A percentile compares a stretch with the other conserved stretches of the same genome.
Conservation (phyloP, 225 moss, liverwort and hornwort genomes). For the Rhytidiadelphus loreus region DNA sequence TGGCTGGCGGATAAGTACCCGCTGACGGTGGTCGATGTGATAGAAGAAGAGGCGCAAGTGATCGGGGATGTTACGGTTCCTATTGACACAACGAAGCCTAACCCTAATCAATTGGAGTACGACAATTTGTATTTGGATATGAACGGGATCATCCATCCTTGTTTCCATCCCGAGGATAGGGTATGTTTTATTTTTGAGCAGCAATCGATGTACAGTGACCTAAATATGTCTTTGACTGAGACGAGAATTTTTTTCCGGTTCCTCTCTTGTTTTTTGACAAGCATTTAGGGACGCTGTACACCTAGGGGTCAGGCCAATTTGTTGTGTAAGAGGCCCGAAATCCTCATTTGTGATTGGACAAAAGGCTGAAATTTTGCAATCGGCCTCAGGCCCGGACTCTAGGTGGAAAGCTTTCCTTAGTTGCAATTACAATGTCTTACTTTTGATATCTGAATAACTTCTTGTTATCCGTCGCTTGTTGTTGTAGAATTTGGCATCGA, state of each 20-base stretch:
- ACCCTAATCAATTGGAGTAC: slow-evolving; percentile 90
- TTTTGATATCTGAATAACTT: not conserved
- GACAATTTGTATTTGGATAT: slow-evolving; percentile 97
- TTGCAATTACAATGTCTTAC: not conserved
- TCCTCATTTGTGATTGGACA: not conserved
- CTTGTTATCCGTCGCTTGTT: not conserved
- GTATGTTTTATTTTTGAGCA: slow-evolving; percentile 23
- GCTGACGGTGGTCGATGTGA: slow-evolving; percentile 81
- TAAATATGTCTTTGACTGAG: not conserved
- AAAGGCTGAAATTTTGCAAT: not conserved
- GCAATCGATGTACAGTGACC: not conserved
- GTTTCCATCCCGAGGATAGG: slow-evolving; percentile 98
- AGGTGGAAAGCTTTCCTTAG: too few relatives aligned
- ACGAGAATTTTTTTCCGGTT: not conserved
- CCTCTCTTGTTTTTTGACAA: not conserved
- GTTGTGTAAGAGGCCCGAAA: rapidly evolving
- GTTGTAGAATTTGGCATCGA: not conserved
- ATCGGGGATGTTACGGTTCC: slow-evolving; percentile 78
- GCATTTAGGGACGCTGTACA: not conserved
- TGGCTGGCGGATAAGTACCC: slow-evolving; percentile 99
- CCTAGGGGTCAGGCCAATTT: rapidly evolving
- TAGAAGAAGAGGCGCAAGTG: slow-evolving; percentile 86
- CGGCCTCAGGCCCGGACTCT: too few relatives aligned
- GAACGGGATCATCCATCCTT: slow-evolving; percentile 99
- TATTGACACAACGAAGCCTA: slow-evolving; percentile 76